Evolutionary conservation across 116 monocot genomes (phyloP).

Genomic region (Posidonia oceanica): DNA sequence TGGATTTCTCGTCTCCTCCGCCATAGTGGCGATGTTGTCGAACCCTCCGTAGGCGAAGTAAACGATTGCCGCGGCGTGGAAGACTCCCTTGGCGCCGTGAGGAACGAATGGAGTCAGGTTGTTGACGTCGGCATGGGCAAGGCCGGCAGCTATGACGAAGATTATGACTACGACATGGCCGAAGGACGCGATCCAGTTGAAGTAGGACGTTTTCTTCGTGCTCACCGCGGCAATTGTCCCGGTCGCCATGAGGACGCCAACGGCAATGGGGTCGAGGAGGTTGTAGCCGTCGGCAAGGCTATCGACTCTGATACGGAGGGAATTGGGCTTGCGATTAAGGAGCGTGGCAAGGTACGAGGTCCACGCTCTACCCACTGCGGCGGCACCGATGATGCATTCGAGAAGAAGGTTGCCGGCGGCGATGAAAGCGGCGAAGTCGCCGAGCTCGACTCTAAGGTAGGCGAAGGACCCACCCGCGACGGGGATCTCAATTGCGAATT

Average conservation of each 20-base stretch:
- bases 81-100: slow-evolving; percentile 30
- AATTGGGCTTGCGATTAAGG: slow-evolving; percentile 4
- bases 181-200: slow-evolving; percentile 36
- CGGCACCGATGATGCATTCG: slow-evolving; percentile 29
- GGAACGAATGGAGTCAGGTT: slow-evolving; percentile 38
- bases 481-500: slow-evolving; percentile 56
- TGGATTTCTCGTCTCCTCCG: slow-evolving; percentile 45
- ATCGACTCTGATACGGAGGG: slow-evolving; percentile 14
- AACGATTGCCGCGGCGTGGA: slow-evolving; percentile 37
- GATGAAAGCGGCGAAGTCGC: slow-evolving; percentile 44
- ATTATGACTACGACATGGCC: slow-evolving; percentile 25
- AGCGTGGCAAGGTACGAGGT: slow-evolving; percentile 36
- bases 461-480: slow-evolving; percentile 48
- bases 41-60: slow-evolving; percentile 47
- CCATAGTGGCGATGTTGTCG: slow-evolving; percentile 46
- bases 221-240: slow-evolving; percentile 1
- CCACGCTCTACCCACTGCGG: slow-evolving; percentile 37
- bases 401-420: slow-evolving; percentile 44
- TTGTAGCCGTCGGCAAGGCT: slow-evolving; percentile 12
- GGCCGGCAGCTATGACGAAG: slow-evolving; percentile 33
- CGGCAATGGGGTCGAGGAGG: slow-evolving; percentile 16
- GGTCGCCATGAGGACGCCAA: slow-evolving; percentile 14
- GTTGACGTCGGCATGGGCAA: slow-evolving; percentile 13
- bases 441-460: slow-evolving; percentile 52
- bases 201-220: slow-evolving; percentile 25